Percentiles rank a stretch among this genome's conserved stretches.
Evolutionary conservation across 225 moss, liverwort and hornwort genomes (phyloP).

Genomic region (Asterella californica): DNA sequence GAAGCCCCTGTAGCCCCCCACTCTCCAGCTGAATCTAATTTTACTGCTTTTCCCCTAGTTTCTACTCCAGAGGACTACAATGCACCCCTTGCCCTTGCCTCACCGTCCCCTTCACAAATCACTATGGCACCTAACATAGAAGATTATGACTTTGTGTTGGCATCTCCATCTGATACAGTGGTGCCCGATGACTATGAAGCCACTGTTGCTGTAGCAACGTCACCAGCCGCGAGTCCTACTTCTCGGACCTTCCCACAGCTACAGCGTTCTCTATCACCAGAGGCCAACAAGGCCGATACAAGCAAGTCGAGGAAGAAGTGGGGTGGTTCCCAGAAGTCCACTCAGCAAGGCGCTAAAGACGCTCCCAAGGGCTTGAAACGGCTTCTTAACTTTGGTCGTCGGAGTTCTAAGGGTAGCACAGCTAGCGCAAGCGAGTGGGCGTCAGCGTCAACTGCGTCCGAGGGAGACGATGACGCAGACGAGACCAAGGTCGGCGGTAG

Average conservation of each 20-base stretch:
- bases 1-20: conserved; percentile 34
- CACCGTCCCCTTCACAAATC: conserved; percentile 47
- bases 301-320: conserved; percentile 63
- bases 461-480: conserved; percentile 77
- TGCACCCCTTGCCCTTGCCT: conserved; percentile 46
- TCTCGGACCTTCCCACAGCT: conserved; percentile 52
- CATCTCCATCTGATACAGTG: conserved; percentile 51
- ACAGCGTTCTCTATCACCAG: conserved; percentile 62
- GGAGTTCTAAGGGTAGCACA: conserved; percentile 61
- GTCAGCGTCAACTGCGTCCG: conserved; percentile 65
- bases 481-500: conserved; percentile 42
- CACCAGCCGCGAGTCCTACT: conserved; percentile 50
- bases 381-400: conserved; percentile 79
- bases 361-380: conserved; percentile 80
- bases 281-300: conserved; percentile 42
- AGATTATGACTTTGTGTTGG: conserved; percentile 49
- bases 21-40: conserved; percentile 53
- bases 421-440: conserved; percentile 65
- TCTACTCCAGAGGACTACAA: conserved; percentile 49
- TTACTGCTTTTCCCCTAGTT: conserved; percentile 50
- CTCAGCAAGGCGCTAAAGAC: conserved; percentile 66
- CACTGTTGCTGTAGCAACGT: conserved; percentile 33
- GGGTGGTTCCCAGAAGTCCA: conserved; percentile 63
- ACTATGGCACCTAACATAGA: conserved; percentile 38
- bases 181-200: conserved; percentile 35